Conservation (phyloP, 2,329 filamentous ascomycete genomes). For the Metarhizium robertsii region DNA sequence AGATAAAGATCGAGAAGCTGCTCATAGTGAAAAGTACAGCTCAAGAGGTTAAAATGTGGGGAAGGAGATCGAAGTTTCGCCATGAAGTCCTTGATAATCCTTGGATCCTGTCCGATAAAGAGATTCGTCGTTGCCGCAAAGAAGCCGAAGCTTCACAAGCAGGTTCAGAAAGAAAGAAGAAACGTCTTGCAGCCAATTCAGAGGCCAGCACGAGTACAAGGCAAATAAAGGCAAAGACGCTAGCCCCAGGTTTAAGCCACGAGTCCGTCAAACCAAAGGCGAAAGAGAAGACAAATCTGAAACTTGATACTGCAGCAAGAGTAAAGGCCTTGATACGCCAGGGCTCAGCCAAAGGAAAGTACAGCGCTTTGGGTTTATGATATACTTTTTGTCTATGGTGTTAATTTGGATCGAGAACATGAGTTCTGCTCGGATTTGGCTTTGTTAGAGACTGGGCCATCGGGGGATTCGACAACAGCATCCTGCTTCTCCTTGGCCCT, state of each 20-base stretch:
- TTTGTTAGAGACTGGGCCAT: too few species aligned
- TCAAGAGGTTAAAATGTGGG: constrained; percentile 51
- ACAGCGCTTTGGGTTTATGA: constrained; percentile 25
- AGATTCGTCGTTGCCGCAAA: constrained; percentile 40
- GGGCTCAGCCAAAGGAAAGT: constrained; percentile 21
- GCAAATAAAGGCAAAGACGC: not conserved
- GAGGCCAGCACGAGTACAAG: not conserved
- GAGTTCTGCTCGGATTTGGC: not conserved
- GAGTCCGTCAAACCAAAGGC: not conserved
- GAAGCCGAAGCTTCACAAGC: constrained; percentile 30
- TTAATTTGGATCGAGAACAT: not conserved
- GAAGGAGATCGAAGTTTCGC: constrained; percentile 41
- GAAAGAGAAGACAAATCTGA: not conserved
- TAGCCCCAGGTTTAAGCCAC: constrained; percentile 1
- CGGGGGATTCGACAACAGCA: too few species aligned
- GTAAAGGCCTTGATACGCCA: constrained; percentile 18
- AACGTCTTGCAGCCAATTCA: constrained; percentile 12
- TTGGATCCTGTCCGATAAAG: constrained; percentile 43
- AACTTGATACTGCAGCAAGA: constrained; percentile 6
- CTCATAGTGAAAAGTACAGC: constrained; percentile 39
- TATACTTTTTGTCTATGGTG: not conserved
- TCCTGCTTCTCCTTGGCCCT: too few species aligned
- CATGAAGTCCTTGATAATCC: constrained; percentile 38
- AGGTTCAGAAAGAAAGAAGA: constrained; percentile 16
- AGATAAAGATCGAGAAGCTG: constrained; percentile 44